A percentile compares a stretch with the other conserved stretches of the same genome.
phyloP scores from a whole-genome alignment of 2,329 filamentous ascomycete genomes.

The Pseudogymnoascus sp. region DNA sequence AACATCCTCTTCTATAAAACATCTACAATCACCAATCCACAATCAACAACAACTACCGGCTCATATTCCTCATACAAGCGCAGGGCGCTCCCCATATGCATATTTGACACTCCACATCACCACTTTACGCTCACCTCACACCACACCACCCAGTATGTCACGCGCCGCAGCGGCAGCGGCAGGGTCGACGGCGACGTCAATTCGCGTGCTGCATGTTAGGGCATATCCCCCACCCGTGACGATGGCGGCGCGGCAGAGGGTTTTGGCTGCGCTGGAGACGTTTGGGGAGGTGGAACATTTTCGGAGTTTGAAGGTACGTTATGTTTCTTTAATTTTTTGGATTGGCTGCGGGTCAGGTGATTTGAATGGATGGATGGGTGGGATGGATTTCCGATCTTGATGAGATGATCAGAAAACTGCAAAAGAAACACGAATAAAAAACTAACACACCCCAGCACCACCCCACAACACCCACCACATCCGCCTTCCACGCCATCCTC shows the following conservation, averaged over 20 bases:
- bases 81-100: no score
- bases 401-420: not conserved
- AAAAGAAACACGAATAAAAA: not conserved
- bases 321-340: not conserved
- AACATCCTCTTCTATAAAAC: not conserved
- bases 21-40: not conserved
- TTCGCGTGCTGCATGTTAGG: constrained; percentile 26
- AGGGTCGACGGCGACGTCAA: not conserved
- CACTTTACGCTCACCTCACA: no score
- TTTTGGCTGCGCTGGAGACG: constrained; percentile 26
- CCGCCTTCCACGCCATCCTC: constrained; percentile 13
- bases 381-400: not conserved
- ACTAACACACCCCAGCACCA: not conserved
- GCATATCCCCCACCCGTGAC: constrained; percentile 23
- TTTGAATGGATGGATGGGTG: not conserved
- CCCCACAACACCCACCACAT: constrained; percentile 1
- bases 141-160: not conserved
- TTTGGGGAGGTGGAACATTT: constrained; percentile 28
- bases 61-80: not conserved
- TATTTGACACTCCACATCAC: not conserved
- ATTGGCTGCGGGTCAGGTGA: not conserved
- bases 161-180: not conserved
- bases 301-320: constrained; percentile 25
- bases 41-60: not conserved
- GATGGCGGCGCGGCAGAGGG: constrained; percentile 27